Base-by-base conservation (phyloP, 2,329 filamentous ascomycete genomes). In the Westerdykella aurantiaca region DNA sequence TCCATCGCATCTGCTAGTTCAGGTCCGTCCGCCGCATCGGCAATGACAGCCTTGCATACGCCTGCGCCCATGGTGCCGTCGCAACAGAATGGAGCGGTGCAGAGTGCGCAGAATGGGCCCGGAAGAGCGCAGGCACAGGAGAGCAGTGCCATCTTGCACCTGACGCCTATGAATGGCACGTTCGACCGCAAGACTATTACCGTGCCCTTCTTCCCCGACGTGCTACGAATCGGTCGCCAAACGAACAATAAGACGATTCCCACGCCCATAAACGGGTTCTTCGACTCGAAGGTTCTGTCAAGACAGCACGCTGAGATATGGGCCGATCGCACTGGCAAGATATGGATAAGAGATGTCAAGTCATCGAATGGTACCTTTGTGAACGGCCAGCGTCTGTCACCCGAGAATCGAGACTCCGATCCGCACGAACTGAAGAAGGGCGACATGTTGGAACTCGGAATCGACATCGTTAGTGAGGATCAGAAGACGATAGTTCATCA, bases 351-450 rank as follows among this genome's bases (percentile, higher is more conserved):
- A 45, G 93, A 98, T 69, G 86, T 98, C 57, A 98, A 97, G 69
- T 97, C 93, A 0, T 98, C 93, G 34, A 98, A 98, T 64, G 93
- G 93, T 46, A 98, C 93, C 1, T 98, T 98, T 68, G 91, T 98
- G 55, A 98, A 98, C 60, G 89, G 89, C 16, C 81, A 85, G 43
- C 83, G 93, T 23, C 69, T 98, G 47, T 97, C 93, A 2, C 87
- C 83, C 42, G 93, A 98, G 66, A 98, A 96, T 60, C 82, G 90
- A 56, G 93, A 98, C 68, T 97, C 91, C 0, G 93, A 97, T 49
- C 90, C 93, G 0, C 88, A 96, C 63, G 91, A 97, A 63, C 73
- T 98, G 29, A 85, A 90, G 59, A 89, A 91, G 47, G 84, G 88
- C 53, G 93, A 98, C 63, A 88, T 93, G 50, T 74, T 98, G 42